Base-by-base conservation (phyloP, 495 filamentous ascomycete genomes). In the Neurospora discreta region DNA sequence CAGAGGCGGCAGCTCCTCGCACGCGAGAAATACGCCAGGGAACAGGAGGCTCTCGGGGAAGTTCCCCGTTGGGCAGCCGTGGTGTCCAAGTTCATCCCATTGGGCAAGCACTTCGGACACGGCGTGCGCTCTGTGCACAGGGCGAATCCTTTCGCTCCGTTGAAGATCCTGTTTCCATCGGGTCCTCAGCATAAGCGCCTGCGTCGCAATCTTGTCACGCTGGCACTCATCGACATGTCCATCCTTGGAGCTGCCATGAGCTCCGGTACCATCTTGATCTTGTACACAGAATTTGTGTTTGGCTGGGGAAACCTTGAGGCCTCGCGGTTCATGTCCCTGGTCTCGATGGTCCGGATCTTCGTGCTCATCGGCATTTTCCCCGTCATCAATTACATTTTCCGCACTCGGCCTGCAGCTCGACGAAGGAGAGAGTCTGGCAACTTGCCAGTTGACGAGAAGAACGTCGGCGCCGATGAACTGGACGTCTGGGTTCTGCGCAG, bases 211-310 rank as follows among this genome's bases (percentile, higher is more conserved):
- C 83, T 99, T 44, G 73, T 97, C 43, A 80, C 94, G 5, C 84
- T 99, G 16, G 90, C 93, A 8, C 84, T 90, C 13, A 88, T 94
- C 69, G 95, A 98, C 77, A 90, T 88, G 7, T 87, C 89, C 42
- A 85, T 93, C 40, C 91, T 98, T 74, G 90, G 93, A 20, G 85
- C 97, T 0, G 90, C 91, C 13, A 91, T 98, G 86, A 93, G 95
- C 68, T 85, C 89, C 1, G 87, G 92, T 46, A 89, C 89, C 15
- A 86, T 97, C 33, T 85, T 94, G 67, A 84, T 97, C 70, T 84
- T 94, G 69, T 99, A 98, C 78, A 86, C 89, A 15, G 89, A 91
- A 70, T 89, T 85, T 76, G 86, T 89, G 77, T 98, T 98, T 78
- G 84, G 83, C 20, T 99, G 95, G 95, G 85, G 86, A 39, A 93